Conservation (phyloP, 148 eudicot genomes). For the Vaccinium corymbosum region DNA sequence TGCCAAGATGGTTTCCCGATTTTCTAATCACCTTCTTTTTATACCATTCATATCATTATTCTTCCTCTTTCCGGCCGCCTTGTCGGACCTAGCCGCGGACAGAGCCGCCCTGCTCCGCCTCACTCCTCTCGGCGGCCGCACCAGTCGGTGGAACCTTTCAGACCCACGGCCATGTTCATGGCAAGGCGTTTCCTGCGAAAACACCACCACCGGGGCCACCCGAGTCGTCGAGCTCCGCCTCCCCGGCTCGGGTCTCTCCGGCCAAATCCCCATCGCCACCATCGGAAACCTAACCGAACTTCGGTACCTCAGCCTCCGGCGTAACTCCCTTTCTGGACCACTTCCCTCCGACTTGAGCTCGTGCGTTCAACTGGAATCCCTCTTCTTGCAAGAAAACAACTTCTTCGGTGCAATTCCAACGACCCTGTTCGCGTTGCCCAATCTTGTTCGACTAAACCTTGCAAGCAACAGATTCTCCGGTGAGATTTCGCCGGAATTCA, state of each 20-base stretch:
- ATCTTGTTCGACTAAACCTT: constrained; percentile 20
- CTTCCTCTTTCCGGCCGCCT: constrained; percentile 6
- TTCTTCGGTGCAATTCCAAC: constrained; percentile 39
- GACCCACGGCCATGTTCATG: constrained; percentile 31
- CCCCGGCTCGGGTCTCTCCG: constrained; percentile 38
- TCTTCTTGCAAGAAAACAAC: constrained; percentile 32
- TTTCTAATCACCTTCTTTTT: constrained; percentile 9
- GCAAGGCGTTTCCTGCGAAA: constrained; percentile 35
- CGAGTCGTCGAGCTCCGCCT: constrained; percentile 39
- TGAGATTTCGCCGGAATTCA: constrained; percentile 18
- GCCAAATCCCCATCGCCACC: constrained; percentile 26
- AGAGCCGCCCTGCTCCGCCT: constrained; percentile 34
- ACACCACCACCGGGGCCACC: not conserved
- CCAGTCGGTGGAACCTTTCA: constrained; percentile 28
- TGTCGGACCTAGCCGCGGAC: constrained; percentile 29
- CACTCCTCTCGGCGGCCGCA: constrained; percentile 29
- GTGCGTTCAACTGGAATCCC: constrained; percentile 19
- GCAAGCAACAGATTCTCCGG: constrained; percentile 33
- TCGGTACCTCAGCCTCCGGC: constrained; percentile 42
- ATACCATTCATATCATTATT: not conserved
- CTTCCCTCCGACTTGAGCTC: constrained; percentile 39
- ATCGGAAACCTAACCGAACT: constrained; percentile 37
- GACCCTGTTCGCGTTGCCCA: constrained; percentile 9
- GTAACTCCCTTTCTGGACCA: constrained; percentile 36
- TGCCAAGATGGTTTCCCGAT: not conserved